These are phyloP conservation scores for Wickerhamiella spandovensis DNA, from an alignment of 805 yeast genomes.

Conservation along the genomic window DNA sequence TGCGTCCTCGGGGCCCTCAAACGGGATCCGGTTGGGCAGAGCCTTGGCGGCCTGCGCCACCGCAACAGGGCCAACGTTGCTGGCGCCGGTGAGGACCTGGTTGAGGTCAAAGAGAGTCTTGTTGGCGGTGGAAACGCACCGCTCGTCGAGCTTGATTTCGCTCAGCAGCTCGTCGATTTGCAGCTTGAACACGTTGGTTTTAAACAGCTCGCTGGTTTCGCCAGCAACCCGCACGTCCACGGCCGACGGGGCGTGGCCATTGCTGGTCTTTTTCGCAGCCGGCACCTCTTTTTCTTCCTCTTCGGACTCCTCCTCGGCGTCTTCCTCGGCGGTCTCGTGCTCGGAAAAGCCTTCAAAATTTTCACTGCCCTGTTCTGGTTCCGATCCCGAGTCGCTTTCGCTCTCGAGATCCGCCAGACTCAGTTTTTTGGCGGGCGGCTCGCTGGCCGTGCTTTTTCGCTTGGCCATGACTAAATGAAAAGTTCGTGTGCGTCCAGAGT, in stretches of 20 bases:
- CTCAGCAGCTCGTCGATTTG: slow-evolving; percentile 84
- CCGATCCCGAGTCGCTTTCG: background rate
- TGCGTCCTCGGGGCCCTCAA: slow-evolving; percentile 3
- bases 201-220: slow-evolving; percentile 88
- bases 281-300: background rate
- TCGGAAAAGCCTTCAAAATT: background rate
- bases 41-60: background rate
- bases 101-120: slow-evolving; percentile 40
- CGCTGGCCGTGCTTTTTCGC: background rate
- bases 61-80: slow-evolving; percentile 6
- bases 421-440: background rate
- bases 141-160: slow-evolving; percentile 65
- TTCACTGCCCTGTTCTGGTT: background rate
- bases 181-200: slow-evolving; percentile 86
- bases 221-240: slow-evolving; percentile 85
- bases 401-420: background rate
- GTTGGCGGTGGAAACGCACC: slow-evolving; percentile 51
- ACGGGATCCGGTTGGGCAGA: slow-evolving; percentile 2
- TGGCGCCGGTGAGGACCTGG: slow-evolving; percentile 31
- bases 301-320: slow-evolving; percentile 4
- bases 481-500: no score
- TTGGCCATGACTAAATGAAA: background rate
- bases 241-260: slow-evolving; percentile 6
- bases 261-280: background rate
- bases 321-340: slow-evolving; percentile 1